Evolutionary conservation across 169 alveolate genomes (phyloP).

Genomic region (Plasmodium chabaudi): DNA sequence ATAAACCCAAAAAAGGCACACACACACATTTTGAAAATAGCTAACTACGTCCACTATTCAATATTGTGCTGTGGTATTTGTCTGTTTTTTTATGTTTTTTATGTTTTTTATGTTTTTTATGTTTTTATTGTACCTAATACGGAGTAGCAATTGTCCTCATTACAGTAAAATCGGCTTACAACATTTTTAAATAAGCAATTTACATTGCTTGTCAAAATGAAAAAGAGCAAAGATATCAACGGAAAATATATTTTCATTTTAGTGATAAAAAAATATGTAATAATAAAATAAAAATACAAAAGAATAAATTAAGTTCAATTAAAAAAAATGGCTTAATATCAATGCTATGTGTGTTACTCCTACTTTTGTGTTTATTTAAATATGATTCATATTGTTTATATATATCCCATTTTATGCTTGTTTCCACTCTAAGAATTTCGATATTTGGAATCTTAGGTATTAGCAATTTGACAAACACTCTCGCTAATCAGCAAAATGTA

Average conservation of each 20-base stretch:
- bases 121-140: slow-evolving; percentile 32
- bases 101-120: neutral
- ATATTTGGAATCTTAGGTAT: no score
- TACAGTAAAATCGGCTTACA: slow-evolving; percentile 44
- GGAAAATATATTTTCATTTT: slow-evolving; percentile 36
- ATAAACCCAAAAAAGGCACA: no score
- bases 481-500: no score
- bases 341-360: no score
- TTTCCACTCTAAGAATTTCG: no score
- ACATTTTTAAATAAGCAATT: slow-evolving; percentile 45
- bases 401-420: no score
- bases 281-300: neutral
- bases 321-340: no score
- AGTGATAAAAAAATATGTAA: neutral
- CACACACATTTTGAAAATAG: neutral
- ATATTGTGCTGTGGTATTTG: neutral
- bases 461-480: no score
- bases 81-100: neutral
- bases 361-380: slow-evolving; percentile 1
- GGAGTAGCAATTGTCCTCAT: slow-evolving; percentile 42
- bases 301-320: neutral
- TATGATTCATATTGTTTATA: neutral
- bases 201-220: slow-evolving; percentile 33
- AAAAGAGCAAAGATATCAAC: slow-evolving; percentile 11
- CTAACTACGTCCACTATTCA: neutral